phyloP scores from a whole-genome alignment of 2,329 filamentous ascomycete genomes.

The Aspergillus calidoustus region DNA sequence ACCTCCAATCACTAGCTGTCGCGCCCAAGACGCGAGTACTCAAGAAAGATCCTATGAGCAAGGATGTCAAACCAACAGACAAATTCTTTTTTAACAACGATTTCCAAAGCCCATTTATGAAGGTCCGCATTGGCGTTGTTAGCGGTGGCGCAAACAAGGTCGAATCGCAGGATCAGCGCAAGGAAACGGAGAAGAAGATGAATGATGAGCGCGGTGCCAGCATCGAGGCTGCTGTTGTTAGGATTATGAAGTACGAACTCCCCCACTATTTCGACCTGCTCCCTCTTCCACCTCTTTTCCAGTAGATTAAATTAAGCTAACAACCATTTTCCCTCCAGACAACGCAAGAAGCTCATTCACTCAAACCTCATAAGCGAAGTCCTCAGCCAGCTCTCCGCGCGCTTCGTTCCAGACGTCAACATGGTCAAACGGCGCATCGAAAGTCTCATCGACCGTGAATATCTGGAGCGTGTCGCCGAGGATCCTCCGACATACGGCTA shows the following conservation, averaged over 20 bases:
- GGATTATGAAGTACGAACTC: slow-evolving; percentile 56
- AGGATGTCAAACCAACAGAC: slow-evolving; percentile 76
- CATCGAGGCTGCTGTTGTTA: slow-evolving; percentile 58
- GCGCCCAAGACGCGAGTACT: slow-evolving; percentile 82
- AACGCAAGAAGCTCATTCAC: slow-evolving; percentile 55
- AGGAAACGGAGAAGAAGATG: slow-evolving; percentile 55
- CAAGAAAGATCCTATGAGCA: slow-evolving; percentile 77
- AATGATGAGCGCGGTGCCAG: slow-evolving; percentile 54
- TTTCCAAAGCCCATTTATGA: slow-evolving; percentile 81
- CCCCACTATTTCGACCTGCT: neutral
- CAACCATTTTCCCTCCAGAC: slow-evolving; percentile 32
- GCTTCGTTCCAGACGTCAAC: slow-evolving; percentile 56
- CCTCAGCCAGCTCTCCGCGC: slow-evolving; percentile 51
- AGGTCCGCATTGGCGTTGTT: slow-evolving; percentile 88
- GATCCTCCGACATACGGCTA: slow-evolving; percentile 53
- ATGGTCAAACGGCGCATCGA: slow-evolving; percentile 60
- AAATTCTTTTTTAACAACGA: slow-evolving; percentile 79
- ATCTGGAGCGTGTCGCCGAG: slow-evolving; percentile 51
- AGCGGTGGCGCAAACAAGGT: slow-evolving; percentile 77
- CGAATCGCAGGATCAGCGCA: slow-evolving; percentile 69
- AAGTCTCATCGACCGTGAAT: slow-evolving; percentile 58
- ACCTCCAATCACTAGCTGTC: slow-evolving; percentile 80
- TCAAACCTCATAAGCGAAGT: slow-evolving; percentile 57
- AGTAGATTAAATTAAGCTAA: slow-evolving; percentile 15
- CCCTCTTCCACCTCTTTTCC: neutral